Percentiles rank a stretch among this genome's conserved stretches.
Evolutionary conservation across 2,329 filamentous ascomycete species (phyloP).

Genomic region (Penicillium sp.): DNA sequence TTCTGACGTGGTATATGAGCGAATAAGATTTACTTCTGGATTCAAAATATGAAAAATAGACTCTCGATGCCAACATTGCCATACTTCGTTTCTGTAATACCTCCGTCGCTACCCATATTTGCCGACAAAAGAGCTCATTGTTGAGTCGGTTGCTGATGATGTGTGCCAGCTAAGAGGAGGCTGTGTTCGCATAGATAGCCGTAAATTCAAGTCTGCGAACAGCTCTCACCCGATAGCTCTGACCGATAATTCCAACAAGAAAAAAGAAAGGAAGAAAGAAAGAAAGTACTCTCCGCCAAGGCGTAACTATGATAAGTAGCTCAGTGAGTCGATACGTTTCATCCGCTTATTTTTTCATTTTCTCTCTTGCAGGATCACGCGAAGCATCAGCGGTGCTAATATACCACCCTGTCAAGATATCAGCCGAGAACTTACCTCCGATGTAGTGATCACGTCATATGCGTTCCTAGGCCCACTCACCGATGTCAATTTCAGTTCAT

Average conservation of each 20-base stretch:
- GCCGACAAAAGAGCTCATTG: background rate
- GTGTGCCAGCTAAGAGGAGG: background rate
- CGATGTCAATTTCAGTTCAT: conserved; percentile 27
- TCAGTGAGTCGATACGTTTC: background rate
- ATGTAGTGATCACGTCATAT: background rate
- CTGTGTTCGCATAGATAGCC: background rate
- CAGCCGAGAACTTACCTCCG: background rate
- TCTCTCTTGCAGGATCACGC: conserved; percentile 12
- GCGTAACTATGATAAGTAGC: background rate
- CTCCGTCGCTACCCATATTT: conserved; percentile 2
- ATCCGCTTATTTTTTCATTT: background rate
- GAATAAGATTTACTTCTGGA: too few relatives aligned
- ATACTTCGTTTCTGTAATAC: conserved; percentile 1
- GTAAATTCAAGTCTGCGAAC: background rate
- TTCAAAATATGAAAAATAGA: background rate
- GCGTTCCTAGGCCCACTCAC: conserved; percentile 14
- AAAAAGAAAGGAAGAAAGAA: background rate
- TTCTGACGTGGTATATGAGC: too few relatives aligned
- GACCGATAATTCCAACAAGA: background rate
- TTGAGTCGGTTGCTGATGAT: background rate
- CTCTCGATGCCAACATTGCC: background rate
- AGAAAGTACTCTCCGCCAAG: background rate
- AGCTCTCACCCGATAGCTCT: background rate
- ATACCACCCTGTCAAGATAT: conserved; percentile 22
- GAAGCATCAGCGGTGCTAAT: conserved; percentile 23